phyloP scores from a whole-genome alignment of 2,329 filamentous ascomycete species.

The Clarireedia sp. region DNA sequence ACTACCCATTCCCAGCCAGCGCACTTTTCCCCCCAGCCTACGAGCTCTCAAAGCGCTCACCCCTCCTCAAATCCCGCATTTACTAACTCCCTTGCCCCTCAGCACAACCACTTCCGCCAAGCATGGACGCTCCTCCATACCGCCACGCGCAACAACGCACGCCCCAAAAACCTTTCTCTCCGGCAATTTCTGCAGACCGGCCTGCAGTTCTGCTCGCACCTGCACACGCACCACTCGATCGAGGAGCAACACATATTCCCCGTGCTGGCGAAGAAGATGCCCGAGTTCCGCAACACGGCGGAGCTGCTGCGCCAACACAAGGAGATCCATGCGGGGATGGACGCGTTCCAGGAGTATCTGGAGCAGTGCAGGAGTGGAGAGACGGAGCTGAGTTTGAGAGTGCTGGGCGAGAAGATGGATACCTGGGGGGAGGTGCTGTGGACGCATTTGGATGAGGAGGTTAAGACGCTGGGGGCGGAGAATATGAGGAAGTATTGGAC shows the following conservation, averaged over 20 bases:
- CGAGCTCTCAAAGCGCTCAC: background rate
- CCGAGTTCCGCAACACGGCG: conserved; percentile 59
- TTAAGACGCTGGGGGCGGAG: conserved; percentile 67
- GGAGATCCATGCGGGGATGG: conserved; percentile 70
- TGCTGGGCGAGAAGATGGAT: conserved; percentile 67
- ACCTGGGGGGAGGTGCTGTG: conserved; percentile 71
- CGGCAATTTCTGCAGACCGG: conserved; percentile 60
- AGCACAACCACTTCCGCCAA: conserved; percentile 71
- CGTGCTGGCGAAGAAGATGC: conserved; percentile 67
- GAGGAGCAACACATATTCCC: conserved; percentile 81
- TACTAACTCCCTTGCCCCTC: background rate
- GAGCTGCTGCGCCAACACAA: conserved; percentile 67
- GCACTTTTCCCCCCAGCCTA: background rate
- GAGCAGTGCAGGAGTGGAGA: conserved; percentile 54
- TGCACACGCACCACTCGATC: conserved; percentile 73
- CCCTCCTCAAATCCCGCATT: background rate
- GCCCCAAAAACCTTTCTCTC: conserved; percentile 56
- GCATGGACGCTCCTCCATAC: conserved; percentile 65
- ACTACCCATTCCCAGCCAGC: background rate
- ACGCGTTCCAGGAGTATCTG: conserved; percentile 59
- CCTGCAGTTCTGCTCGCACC: conserved; percentile 60
- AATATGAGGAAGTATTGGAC: conserved; percentile 85
- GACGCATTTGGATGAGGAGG: conserved; percentile 79
- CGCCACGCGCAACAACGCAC: conserved; percentile 51
- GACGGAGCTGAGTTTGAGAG: conserved; percentile 45